Evolutionary conservation across 164 flowering plant species (phyloP).

Genomic region (Tetracentron sinense): DNA sequence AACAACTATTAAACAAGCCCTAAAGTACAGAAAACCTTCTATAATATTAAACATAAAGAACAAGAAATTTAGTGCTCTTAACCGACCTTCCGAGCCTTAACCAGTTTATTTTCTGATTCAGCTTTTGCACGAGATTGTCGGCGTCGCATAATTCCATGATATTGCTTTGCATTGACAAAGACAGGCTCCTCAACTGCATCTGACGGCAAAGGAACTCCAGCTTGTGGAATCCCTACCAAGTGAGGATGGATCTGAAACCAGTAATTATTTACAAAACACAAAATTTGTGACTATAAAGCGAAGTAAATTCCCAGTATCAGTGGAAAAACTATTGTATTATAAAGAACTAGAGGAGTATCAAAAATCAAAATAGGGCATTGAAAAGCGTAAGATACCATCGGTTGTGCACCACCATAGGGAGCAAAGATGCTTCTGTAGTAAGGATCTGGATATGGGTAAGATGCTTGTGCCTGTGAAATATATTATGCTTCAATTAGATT

Average conservation of each 20-base stretch:
- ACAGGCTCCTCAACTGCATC: constrained; percentile 86
- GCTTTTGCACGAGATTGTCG: constrained; percentile 81
- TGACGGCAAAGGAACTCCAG: constrained; percentile 69
- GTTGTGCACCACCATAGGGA: constrained; percentile 76
- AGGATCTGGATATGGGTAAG: constrained; percentile 88
- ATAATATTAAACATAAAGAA: too few species aligned
- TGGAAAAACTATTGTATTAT: not conserved
- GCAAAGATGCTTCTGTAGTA: constrained; percentile 85
- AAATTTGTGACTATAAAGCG: not conserved
- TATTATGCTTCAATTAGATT: constrained; percentile 14
- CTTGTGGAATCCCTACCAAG: constrained; percentile 64
- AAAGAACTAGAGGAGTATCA: not conserved
- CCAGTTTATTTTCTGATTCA: constrained; percentile 60
- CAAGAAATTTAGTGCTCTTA: too few species aligned
- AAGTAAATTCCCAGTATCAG: not conserved
- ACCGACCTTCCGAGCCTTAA: constrained; percentile 62
- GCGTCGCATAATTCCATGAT: constrained; percentile 75
- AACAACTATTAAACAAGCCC: too few species aligned
- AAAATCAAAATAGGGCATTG: not conserved
- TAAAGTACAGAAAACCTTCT: too few species aligned
- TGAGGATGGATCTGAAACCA: constrained; percentile 64
- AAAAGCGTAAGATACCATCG: constrained; percentile 50
- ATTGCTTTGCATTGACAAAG: constrained; percentile 81
- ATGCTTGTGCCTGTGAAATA: constrained; percentile 52
- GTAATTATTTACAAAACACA: not conserved